These are phyloP conservation scores for Pulicaria dysenterica DNA, from an alignment of 129 eudicot genomes.

Conservation along the genomic window DNA sequence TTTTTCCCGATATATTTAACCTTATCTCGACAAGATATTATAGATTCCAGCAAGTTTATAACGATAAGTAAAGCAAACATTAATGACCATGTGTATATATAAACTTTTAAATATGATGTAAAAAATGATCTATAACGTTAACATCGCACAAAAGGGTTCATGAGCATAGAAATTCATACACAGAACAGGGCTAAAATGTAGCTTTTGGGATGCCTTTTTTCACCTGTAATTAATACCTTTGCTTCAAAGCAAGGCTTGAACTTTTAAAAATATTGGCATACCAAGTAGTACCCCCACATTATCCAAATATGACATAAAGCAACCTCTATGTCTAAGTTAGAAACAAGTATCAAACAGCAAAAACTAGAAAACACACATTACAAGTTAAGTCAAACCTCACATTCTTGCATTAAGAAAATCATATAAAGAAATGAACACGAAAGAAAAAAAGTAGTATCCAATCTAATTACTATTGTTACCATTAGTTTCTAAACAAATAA, in stretches of 20 bases:
- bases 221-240: slow-evolving; percentile 24
- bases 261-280: background rate
- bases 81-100: too few relatives aligned
- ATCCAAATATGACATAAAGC: slow-evolving; percentile 20
- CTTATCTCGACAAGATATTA: too few relatives aligned
- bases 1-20: too few relatives aligned
- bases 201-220: slow-evolving; percentile 25
- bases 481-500: slow-evolving; percentile 3
- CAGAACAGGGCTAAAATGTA: slow-evolving; percentile 7
- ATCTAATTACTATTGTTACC: background rate
- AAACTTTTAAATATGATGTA: too few relatives aligned
- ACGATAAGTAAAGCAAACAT: too few relatives aligned
- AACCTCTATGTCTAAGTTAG: background rate
- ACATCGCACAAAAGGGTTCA: too few relatives aligned
- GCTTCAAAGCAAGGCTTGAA: slow-evolving; percentile 33
- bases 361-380: slow-evolving; percentile 8
- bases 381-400: slow-evolving; percentile 10
- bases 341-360: background rate
- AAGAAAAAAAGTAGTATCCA: background rate
- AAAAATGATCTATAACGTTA: too few relatives aligned
- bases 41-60: too few relatives aligned
- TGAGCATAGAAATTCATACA: background rate
- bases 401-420: slow-evolving; percentile 1
- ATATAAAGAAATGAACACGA: slow-evolving; percentile 15
- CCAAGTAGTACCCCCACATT: slow-evolving; percentile 23